A percentile compares a stretch with the other conserved stretches of the same genome.
phyloP scores from a whole-genome alignment of 2,329 filamentous ascomycete genomes.

The Allantophomopsis cytisporea region DNA sequence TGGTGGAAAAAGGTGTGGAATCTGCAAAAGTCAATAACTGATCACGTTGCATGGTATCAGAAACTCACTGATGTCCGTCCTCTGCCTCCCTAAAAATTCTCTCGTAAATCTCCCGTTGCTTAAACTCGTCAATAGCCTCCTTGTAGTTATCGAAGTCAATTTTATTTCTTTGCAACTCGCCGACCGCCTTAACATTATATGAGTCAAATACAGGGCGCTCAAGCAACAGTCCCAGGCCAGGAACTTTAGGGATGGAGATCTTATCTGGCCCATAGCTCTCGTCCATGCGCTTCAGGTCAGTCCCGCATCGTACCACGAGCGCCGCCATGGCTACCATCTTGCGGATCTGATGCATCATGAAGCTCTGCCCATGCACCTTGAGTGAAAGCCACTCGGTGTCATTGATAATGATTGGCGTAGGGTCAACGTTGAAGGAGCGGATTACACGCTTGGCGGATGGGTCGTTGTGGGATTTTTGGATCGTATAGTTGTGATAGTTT shows the following conservation, averaged over 20 bases:
- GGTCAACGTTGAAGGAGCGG: conserved; percentile 75
- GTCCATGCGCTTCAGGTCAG: conserved; percentile 54
- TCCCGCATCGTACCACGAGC: conserved; percentile 72
- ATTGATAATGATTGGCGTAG: conserved; percentile 67
- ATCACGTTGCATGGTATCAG: not conserved
- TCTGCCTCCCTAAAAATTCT: conserved; percentile 86
- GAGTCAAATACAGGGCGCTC: conserved; percentile 84
- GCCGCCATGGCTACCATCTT: conserved; percentile 97
- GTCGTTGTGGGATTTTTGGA: conserved; percentile 72
- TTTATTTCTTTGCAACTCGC: conserved; percentile 47
- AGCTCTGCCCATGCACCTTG: conserved; percentile 93
- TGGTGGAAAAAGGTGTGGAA: conserved; percentile 72
- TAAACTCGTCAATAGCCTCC: conserved; percentile 73
- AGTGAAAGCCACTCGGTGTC: conserved; percentile 92
- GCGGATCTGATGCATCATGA: conserved; percentile 99
- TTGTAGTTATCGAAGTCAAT: conserved; percentile 73
- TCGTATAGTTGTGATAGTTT: conserved; percentile 97
- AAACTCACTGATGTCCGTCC: conserved; percentile 65
- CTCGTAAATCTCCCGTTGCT: conserved; percentile 82
- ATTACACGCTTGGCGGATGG: conserved; percentile 82
- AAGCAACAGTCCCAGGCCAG: conserved; percentile 73
- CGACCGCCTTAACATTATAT: conserved; percentile 65
- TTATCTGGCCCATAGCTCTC: conserved; percentile 61
- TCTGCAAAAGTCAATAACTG: conserved; percentile 23
- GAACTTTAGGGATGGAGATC: conserved; percentile 88